Conservation (phyloP, 106 monocot genomes). For the Dioscorea zingiberensis region DNA sequence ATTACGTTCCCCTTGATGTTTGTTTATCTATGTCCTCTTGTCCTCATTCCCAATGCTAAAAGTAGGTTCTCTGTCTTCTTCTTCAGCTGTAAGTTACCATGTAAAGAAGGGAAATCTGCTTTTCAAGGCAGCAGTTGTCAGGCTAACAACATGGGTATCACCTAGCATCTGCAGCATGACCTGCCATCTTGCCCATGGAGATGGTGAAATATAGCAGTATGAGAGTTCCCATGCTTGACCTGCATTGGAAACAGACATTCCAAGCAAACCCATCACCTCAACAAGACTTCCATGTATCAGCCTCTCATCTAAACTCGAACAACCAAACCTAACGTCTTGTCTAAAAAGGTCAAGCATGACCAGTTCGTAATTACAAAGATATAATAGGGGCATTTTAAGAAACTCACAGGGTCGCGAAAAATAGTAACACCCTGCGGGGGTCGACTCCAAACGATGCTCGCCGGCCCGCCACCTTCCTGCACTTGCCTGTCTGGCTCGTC, state of each 20-base stretch:
- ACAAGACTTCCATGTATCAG: no score
- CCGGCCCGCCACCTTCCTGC: background rate
- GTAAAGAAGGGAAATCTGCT: background rate
- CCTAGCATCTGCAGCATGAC: background rate
- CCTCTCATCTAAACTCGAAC: background rate
- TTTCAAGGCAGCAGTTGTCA: background rate
- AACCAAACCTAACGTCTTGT: background rate
- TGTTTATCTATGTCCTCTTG: background rate
- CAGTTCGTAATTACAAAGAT: no score
- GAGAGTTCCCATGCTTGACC: conserved; percentile 87
- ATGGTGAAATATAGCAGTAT: conserved; percentile 80
- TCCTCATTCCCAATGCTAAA: background rate
- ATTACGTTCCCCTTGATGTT: background rate
- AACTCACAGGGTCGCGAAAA: conserved; percentile 6
- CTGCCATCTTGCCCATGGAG: conserved; percentile 46
- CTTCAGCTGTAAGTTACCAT: background rate
- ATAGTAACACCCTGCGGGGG: background rate
- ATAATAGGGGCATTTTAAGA: no score
- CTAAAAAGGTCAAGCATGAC: background rate
- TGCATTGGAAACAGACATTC: conserved; percentile 12
- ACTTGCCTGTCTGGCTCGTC: background rate
- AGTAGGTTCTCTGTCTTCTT: background rate
- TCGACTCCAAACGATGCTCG: background rate
- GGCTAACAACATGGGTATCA: background rate
- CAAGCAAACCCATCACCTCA: background rate